A percentile compares a stretch with the other conserved stretches of the same genome.
Evolutionary conservation across 805 yeast species (phyloP).

Genomic region (Starmera amethionina): DNA sequence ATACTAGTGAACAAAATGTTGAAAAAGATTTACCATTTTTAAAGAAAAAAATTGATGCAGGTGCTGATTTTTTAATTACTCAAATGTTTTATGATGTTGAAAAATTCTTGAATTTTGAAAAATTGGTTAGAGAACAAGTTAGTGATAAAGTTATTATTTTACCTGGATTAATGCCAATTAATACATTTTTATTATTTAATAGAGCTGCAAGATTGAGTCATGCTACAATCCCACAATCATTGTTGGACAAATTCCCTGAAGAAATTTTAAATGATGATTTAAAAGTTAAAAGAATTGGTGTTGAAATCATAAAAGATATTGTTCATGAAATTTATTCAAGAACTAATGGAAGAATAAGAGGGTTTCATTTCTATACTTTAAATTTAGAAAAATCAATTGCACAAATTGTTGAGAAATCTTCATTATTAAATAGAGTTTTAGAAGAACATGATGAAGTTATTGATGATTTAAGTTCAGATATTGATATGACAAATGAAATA

Average conservation of each 20-base stretch:
- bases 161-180: slow-evolving; percentile 90
- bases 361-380: slow-evolving; percentile 88
- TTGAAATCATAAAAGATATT: slow-evolving; percentile 57
- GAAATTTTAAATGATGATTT: slow-evolving; percentile 61
- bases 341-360: slow-evolving; percentile 53
- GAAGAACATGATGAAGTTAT: slow-evolving; percentile 31
- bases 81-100: slow-evolving; percentile 87
- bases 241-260: slow-evolving; percentile 46
- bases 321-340: slow-evolving; percentile 44
- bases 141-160: slow-evolving; percentile 45
- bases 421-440: slow-evolving; percentile 39
- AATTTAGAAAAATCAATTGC: slow-evolving; percentile 91
- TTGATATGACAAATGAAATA: slow-evolving; percentile 13
- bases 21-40: slow-evolving; percentile 66
- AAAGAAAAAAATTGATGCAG: slow-evolving; percentile 81
- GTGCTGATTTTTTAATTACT: slow-evolving; percentile 89
- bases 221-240: slow-evolving; percentile 62
- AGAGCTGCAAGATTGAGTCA: slow-evolving; percentile 86
- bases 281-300: slow-evolving; percentile 73
- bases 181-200: slow-evolving; percentile 70
- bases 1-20: slow-evolving; percentile 53
- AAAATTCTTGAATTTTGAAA: slow-evolving; percentile 61
- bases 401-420: slow-evolving; percentile 59
- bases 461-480: slow-evolving; percentile 21
- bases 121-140: slow-evolving; percentile 31